Conservation (phyloP, 2,329 filamentous ascomycete genomes). For the Apiospora marii region DNA sequence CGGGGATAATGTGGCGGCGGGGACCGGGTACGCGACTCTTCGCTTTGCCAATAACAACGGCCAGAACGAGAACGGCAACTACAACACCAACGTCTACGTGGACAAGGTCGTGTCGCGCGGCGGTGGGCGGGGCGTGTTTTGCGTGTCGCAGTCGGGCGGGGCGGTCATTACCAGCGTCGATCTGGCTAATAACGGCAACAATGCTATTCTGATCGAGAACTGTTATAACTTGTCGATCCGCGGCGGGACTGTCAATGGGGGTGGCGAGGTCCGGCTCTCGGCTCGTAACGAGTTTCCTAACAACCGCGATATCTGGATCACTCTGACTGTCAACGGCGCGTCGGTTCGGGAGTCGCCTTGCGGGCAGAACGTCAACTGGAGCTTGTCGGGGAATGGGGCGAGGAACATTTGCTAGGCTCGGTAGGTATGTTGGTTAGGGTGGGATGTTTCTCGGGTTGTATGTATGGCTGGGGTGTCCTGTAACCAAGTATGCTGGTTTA, state of each 20-base stretch:
- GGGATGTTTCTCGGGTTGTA: too few relatives aligned
- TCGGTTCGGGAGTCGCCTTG: slow-evolving; percentile 62
- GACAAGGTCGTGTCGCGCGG: slow-evolving; percentile 63
- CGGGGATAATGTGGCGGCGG: slow-evolving; percentile 60
- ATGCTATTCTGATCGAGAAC: slow-evolving; percentile 66
- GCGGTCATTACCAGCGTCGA: slow-evolving; percentile 58
- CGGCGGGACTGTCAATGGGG: slow-evolving; percentile 59
- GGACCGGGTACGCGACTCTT: slow-evolving; percentile 63
- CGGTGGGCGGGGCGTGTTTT: slow-evolving; percentile 65
- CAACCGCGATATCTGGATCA: slow-evolving; percentile 59
- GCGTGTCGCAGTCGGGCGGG: slow-evolving; percentile 63
- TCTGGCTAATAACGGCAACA: slow-evolving; percentile 61
- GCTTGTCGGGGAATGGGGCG: slow-evolving; percentile 53
- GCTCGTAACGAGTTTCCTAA: slow-evolving; percentile 63
- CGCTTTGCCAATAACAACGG: slow-evolving; percentile 66
- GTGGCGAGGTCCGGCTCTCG: slow-evolving; percentile 62
- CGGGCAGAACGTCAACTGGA: slow-evolving; percentile 59
- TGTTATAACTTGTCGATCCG: slow-evolving; percentile 63
- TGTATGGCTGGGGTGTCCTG: too few relatives aligned
- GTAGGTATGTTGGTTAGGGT: too few relatives aligned
- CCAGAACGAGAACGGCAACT: slow-evolving; percentile 54
- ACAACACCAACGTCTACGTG: slow-evolving; percentile 60
- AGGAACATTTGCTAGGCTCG: slow-evolving; percentile 49
- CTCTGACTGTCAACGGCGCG: slow-evolving; percentile 56
- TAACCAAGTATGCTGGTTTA: too few relatives aligned